Conservation (phyloP, 208 protist species). For the Trypanosoma mega region DNA sequence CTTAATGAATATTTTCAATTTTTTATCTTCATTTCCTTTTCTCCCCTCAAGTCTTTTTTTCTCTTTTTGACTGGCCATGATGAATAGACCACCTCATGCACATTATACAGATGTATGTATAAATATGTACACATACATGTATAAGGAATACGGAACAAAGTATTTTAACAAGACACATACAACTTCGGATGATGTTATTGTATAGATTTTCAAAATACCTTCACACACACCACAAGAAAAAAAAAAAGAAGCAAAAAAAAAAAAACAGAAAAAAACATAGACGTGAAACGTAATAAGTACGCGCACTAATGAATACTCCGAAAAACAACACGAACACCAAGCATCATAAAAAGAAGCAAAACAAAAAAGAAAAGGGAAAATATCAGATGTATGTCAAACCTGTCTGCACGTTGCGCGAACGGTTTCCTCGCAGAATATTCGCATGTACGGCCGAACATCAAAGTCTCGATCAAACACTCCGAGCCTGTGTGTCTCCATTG, state of each 20-base stretch:
- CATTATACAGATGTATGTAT: constrained; percentile 5
- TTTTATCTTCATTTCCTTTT: background rate
- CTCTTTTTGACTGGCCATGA: no score
- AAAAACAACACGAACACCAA: no score
- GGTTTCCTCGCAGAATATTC: constrained; percentile 74
- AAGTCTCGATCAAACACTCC: constrained; percentile 57
- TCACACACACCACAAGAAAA: no score
- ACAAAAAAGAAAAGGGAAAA: background rate
- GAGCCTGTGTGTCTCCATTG: constrained; percentile 57
- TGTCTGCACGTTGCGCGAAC: constrained; percentile 59
- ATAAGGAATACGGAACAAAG: no score
- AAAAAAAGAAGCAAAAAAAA: no score
- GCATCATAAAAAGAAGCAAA: background rate
- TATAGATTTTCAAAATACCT: no score
- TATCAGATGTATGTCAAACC: background rate
- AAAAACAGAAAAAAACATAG: no score
- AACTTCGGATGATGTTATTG: no score
- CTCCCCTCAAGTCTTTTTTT: constrained; percentile 1
- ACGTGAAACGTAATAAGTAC: no score
- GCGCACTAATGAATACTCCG: no score
- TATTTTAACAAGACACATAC: no score
- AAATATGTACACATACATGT: constrained; percentile 12
- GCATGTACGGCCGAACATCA: constrained; percentile 56
- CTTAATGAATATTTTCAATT: constrained; percentile 17
- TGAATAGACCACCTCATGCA: no score